Percentiles rank a stretch among this genome's conserved stretches.
Evolutionary conservation across 2,329 filamentous ascomycete species (phyloP).

Genomic region (Aaosphaeria pasadenensis): DNA sequence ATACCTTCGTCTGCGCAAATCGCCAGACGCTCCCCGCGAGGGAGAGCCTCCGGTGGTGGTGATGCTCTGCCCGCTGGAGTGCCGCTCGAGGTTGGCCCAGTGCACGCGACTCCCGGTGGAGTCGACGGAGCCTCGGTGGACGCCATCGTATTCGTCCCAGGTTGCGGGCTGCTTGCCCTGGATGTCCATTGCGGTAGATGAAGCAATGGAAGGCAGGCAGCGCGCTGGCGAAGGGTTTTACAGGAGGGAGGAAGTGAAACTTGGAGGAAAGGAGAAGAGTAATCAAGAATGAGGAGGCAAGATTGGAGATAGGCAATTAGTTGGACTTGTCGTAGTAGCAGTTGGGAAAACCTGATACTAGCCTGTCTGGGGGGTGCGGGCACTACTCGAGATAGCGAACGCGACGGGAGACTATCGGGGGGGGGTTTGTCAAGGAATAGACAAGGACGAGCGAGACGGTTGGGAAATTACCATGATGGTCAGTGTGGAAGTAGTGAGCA

Average conservation of each 20-base stretch:
- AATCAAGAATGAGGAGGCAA: slow-evolving; percentile 5
- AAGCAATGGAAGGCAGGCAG: neutral
- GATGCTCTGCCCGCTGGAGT: slow-evolving; percentile 27
- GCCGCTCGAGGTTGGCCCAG: slow-evolving; percentile 34
- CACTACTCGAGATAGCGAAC: slow-evolving; percentile 21
- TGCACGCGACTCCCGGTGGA: slow-evolving; percentile 38
- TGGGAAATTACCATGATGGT: neutral
- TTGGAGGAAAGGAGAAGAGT: neutral
- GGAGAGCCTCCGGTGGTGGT: slow-evolving; percentile 17
- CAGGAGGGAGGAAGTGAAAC: slow-evolving; percentile 1
- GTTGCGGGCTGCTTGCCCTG: slow-evolving; percentile 41
- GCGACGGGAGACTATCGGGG: slow-evolving; percentile 23
- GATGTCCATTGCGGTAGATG: slow-evolving; percentile 31
- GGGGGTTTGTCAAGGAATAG: neutral
- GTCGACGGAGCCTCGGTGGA: slow-evolving; percentile 40
- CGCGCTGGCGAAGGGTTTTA: neutral
- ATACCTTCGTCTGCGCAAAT: slow-evolving; percentile 38
- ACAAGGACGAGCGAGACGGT: slow-evolving; percentile 14
- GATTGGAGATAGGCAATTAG: slow-evolving; percentile 8
- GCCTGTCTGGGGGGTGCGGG: slow-evolving; percentile 23
- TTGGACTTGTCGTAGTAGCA: too few species aligned
- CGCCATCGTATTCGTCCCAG: slow-evolving; percentile 47
- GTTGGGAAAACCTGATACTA: slow-evolving; percentile 14
- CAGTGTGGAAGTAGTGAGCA: too few species aligned
- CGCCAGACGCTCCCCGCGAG: slow-evolving; percentile 8